Percentiles rank a stretch among this genome's conserved stretches.
Conservation (phyloP, 768 basidiomycete genomes). For the Suillus clintonianus region DNA sequence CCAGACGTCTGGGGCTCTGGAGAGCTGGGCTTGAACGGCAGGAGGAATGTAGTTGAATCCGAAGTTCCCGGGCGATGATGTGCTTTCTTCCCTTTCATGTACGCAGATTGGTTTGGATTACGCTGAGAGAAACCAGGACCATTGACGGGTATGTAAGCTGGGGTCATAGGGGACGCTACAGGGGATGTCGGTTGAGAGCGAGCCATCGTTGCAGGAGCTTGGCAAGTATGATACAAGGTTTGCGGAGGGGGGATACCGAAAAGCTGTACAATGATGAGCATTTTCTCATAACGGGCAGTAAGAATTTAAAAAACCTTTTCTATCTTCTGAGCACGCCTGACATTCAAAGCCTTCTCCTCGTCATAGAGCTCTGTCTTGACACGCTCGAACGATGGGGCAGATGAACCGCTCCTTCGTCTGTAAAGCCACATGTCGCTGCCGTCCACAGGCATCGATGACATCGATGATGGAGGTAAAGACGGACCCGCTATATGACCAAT, state of each 20-base stretch:
- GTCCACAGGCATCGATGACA: conserved; percentile 29
- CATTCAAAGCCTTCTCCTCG: conserved; percentile 76
- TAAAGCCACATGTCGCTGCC: conserved; percentile 45
- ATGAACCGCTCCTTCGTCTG: conserved; percentile 56
- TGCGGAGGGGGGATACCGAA: conserved; percentile 84
- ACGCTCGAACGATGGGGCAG: conserved; percentile 53
- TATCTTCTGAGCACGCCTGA: conserved; percentile 83
- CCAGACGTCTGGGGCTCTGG: conserved; percentile 14
- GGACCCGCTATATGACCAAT: conserved; percentile 44
- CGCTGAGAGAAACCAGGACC: conserved; percentile 23
- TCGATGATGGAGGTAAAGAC: conserved; percentile 34
- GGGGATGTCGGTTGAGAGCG: conserved; percentile 31
- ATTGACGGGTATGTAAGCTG: conserved; percentile 22
- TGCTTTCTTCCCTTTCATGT: conserved; percentile 44
- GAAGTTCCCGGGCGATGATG: conserved; percentile 57
- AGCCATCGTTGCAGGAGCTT: conserved; percentile 36
- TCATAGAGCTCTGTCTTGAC: conserved; percentile 71
- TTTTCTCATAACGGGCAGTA: background rate
- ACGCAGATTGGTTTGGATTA: conserved; percentile 55
- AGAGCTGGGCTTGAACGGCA: conserved; percentile 34
- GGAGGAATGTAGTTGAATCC: conserved; percentile 58
- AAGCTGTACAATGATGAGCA: conserved; percentile 46
- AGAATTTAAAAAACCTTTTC: conserved; percentile 61
- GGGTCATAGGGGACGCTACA: conserved; percentile 7
- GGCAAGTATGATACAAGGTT: conserved; percentile 71